Evolutionary conservation across 257 asterid genomes (phyloP).

Genomic region (Solanum bulbocastanum): DNA sequence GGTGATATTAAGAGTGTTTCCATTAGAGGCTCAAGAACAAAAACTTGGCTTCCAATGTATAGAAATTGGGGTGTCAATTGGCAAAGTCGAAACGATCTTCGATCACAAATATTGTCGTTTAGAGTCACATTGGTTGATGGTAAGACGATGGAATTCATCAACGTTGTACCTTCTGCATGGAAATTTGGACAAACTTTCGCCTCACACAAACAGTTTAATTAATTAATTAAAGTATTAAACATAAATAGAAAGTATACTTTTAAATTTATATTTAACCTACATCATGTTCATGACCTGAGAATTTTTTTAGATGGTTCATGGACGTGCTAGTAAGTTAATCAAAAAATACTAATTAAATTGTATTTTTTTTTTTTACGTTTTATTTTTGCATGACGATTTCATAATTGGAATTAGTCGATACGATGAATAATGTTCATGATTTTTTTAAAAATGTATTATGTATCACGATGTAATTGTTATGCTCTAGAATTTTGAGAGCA

Average conservation of each 20-base stretch:
- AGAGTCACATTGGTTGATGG: constrained; percentile 34
- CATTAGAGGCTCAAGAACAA: constrained; percentile 43
- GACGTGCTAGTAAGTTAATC: background rate
- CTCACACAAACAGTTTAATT: constrained; percentile 33
- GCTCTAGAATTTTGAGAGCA: background rate
- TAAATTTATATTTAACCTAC: background rate
- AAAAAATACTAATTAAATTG: background rate
- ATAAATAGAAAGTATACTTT: background rate
- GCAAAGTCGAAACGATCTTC: constrained; percentile 40
- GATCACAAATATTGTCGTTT: constrained; percentile 46
- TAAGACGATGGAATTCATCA: constrained; percentile 19
- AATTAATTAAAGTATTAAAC: background rate
- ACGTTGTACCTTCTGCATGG: constrained; percentile 61
- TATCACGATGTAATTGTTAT: background rate
- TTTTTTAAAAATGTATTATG: background rate
- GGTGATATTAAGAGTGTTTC: constrained; percentile 45
- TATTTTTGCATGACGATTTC: background rate
- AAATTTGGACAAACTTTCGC: constrained; percentile 63
- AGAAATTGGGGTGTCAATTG: constrained; percentile 77
- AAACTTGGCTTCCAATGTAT: constrained; percentile 38
- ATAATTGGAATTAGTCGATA: background rate
- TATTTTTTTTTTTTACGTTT: background rate
- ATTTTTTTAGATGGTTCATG: background rate
- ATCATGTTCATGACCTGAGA: background rate
- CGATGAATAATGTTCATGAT: background rate